phyloP scores from a whole-genome alignment of 805 yeast genomes.

The Ogataea nakhonphanomensis region DNA sequence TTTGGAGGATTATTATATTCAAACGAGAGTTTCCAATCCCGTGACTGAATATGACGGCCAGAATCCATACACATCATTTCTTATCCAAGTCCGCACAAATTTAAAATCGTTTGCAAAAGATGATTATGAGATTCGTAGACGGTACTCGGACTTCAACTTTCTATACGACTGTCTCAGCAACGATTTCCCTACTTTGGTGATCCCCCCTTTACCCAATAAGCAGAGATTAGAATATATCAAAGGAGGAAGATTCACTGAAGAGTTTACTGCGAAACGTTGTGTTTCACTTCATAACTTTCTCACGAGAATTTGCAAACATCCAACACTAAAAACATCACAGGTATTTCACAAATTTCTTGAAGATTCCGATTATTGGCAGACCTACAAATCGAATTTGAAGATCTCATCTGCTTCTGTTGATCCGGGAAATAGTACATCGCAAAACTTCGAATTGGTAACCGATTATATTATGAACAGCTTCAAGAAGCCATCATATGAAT shows the following conservation, averaged over 20 bases:
- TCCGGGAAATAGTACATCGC: constrained; percentile 20
- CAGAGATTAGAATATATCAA: constrained; percentile 87
- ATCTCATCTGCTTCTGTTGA: constrained; percentile 25
- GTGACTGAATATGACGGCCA: constrained; percentile 70
- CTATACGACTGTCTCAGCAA: constrained; percentile 68
- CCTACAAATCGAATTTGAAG: constrained; percentile 58
- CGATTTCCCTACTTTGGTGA: constrained; percentile 80
- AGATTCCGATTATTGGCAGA: constrained; percentile 64
- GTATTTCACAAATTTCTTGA: constrained; percentile 70
- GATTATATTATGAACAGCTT: constrained; percentile 94
- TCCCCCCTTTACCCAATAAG: constrained; percentile 94
- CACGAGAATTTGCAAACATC: constrained; percentile 70
- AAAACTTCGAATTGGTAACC: constrained; percentile 68
- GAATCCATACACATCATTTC: constrained; percentile 72
- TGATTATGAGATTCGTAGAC: constrained; percentile 58
- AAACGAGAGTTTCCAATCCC: constrained; percentile 53
- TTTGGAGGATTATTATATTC: constrained; percentile 28
- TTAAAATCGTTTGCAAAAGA: constrained; percentile 51
- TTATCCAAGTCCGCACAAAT: constrained; percentile 60
- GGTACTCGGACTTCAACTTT: constrained; percentile 83
- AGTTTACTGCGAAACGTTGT: constrained; percentile 80
- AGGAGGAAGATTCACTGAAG: constrained; percentile 85
- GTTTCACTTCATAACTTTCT: constrained; percentile 76
- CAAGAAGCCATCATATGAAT: constrained; percentile 62
- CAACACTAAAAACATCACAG: constrained; percentile 63